Evolutionary conservation across 495 filamentous ascomycete genomes (phyloP).

Genomic region (Penicillium mononematosum): DNA sequence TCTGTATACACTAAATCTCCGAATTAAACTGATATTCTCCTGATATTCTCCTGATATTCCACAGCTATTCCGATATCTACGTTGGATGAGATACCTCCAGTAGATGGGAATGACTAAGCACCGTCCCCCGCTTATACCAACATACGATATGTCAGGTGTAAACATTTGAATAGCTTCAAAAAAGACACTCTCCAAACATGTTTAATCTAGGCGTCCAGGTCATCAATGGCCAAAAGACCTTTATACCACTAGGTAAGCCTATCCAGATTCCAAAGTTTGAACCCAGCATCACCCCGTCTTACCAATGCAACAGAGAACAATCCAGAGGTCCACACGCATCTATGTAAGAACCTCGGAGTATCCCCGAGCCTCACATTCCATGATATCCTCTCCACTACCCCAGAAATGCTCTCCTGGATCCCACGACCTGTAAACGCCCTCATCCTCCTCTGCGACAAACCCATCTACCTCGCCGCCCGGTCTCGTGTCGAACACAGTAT

Average conservation of each 20-base stretch:
- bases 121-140: not conserved
- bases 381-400: constrained; percentile 57
- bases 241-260: constrained; percentile 40
- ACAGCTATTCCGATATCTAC: no score
- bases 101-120: not conserved
- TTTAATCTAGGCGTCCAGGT: constrained; percentile 43
- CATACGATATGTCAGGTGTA: not conserved
- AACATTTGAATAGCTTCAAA: not conserved
- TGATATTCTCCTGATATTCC: no score
- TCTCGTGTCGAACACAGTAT: constrained; percentile 31
- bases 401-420: constrained; percentile 54
- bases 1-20: no score
- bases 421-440: constrained; percentile 59
- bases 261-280: not conserved
- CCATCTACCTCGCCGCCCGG: constrained; percentile 42
- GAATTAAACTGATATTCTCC: no score
- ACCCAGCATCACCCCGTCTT: not conserved
- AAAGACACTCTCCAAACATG: not conserved
- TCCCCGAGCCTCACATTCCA: constrained; percentile 53
- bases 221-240: constrained; percentile 36
- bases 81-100: no score
- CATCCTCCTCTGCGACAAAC: constrained; percentile 54
- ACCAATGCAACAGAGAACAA: constrained; percentile 54
- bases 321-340: constrained; percentile 54
- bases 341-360: constrained; percentile 55